Evolutionary conservation across 768 basidiomycete species (phyloP), one percentile per base, ranked within the genome.

Genomic region (Cantharellus anzutake): DNA sequence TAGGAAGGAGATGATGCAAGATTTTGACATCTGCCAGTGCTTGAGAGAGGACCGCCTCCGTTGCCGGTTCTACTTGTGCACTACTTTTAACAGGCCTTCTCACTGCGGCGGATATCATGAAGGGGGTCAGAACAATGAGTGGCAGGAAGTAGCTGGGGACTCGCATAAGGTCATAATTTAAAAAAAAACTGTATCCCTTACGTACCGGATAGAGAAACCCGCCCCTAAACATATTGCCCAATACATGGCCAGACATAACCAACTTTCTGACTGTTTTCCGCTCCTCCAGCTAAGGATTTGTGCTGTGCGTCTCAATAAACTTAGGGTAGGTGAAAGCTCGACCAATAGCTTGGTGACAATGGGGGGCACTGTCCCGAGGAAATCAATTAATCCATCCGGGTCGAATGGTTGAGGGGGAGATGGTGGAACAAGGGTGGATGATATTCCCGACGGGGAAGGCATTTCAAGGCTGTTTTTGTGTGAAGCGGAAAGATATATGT

Each of bases 161-260:
- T 42, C 16, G 56, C 38, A 14, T 57, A 5, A 35, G 52, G 34
- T 55, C 37, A 11, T 55, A 34, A 55, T 34, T 11, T 11, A 34
- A 55, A 11, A 55, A 7, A 11, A 11, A 34, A 55, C 34, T 29
- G 20, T 29, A 29, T 29, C 20, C 20, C 20, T 29, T 29, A 29
- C 20, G 56, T 60, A 80, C 81, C 76, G 74, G 64, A 88, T 70
- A 5, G 69, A 70, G 41, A 70, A 69, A 14, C 75, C 74, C 1
- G 76, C 70, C 51, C 83, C 73, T 59, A 92, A 72, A 71, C 86
- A 89, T 20, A 81, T 35, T 0, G 77, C 78, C 86, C 89, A 93
- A 86, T 86, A 92, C 1, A 68, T 67, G 0, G 76, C 83, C 51
- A 94, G 71, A 1, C 77, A 68, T 2, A 92, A 76, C 73, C 76